Percentiles rank a stretch among this genome's conserved stretches.
phyloP scores from a whole-genome alignment of 805 yeast genomes.

The Ogataea wickerhamii region DNA sequence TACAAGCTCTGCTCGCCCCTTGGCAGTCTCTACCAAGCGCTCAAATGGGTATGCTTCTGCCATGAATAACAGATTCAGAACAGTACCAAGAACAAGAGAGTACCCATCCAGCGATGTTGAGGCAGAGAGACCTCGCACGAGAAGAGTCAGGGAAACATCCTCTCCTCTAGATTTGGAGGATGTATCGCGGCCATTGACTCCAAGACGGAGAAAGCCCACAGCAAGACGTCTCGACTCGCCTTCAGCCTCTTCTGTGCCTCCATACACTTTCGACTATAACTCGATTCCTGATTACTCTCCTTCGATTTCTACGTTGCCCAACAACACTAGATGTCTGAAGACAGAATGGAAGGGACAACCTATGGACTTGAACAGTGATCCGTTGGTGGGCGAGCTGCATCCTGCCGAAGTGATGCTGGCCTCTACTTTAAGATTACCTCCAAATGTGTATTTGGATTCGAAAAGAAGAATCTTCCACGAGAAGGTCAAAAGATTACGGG shows the following conservation, averaged over 20 bases:
- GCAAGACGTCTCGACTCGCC: slow-evolving; percentile 20
- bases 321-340: slow-evolving; percentile 65
- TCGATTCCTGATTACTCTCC: slow-evolving; percentile 84
- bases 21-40: slow-evolving; percentile 6
- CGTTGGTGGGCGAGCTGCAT: slow-evolving; percentile 67
- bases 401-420: slow-evolving; percentile 90
- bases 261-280: slow-evolving; percentile 60
- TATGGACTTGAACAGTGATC: slow-evolving; percentile 82
- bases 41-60: slow-evolving; percentile 10
- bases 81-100: slow-evolving; percentile 28
- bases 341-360: slow-evolving; percentile 99
- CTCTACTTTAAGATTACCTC: slow-evolving; percentile 83
- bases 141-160: slow-evolving; percentile 46
- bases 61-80: slow-evolving; percentile 22
- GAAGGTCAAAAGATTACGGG: slow-evolving; percentile 71
- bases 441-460: slow-evolving; percentile 74
- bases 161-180: slow-evolving; percentile 31
- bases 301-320: slow-evolving; percentile 59
- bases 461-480: slow-evolving; percentile 85
- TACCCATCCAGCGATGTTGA: slow-evolving; percentile 31
- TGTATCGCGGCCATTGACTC: slow-evolving; percentile 34
- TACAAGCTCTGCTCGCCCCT: slow-evolving; percentile 20
- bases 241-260: slow-evolving; percentile 38
- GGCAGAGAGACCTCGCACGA: slow-evolving; percentile 55
- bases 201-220: slow-evolving; percentile 34